phyloP scores from a whole-genome alignment of 2,329 filamentous ascomycete species.

The Fusarium haematococcum region DNA sequence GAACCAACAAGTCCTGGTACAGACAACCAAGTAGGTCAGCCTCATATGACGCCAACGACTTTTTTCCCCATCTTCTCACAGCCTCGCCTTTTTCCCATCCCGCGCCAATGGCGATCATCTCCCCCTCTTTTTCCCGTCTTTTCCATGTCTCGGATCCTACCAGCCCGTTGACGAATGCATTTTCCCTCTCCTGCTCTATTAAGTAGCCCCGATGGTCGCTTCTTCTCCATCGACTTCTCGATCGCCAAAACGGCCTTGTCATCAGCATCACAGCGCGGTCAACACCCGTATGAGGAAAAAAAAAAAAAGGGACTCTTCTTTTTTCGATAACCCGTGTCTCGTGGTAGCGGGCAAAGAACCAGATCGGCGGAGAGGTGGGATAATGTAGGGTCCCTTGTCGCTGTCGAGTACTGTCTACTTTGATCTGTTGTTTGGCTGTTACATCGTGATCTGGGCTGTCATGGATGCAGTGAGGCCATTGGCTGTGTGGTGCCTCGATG shows the following conservation, averaged over 20 bases:
- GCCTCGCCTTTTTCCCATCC: not conserved
- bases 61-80: conserved; percentile 8
- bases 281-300: not conserved
- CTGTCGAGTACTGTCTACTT: conserved; percentile 29
- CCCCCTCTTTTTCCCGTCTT: not conserved
- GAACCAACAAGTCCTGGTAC: not conserved
- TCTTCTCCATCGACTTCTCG: conserved; percentile 6
- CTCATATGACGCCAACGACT: conserved; percentile 41
- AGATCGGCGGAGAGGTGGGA: conserved; percentile 28
- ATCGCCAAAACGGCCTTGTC: conserved; percentile 24
- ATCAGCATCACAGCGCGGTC: conserved; percentile 4
- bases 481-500: conserved; percentile 11
- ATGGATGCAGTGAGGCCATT: conserved; percentile 11
- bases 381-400: conserved; percentile 24
- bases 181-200: conserved; percentile 4
- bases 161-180: conserved; percentile 17
- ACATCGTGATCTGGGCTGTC: conserved; percentile 31
- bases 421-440: conserved; percentile 1
- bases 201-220: conserved; percentile 18
- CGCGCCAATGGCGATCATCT: conserved; percentile 5
- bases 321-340: conserved; percentile 1
- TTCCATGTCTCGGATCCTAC: conserved; percentile 26
- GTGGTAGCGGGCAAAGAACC: not conserved
- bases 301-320: not conserved
- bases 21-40: not conserved